phyloP scores from a whole-genome alignment of 2,329 filamentous ascomycete species.

The Fusarium domesticum region DNA sequence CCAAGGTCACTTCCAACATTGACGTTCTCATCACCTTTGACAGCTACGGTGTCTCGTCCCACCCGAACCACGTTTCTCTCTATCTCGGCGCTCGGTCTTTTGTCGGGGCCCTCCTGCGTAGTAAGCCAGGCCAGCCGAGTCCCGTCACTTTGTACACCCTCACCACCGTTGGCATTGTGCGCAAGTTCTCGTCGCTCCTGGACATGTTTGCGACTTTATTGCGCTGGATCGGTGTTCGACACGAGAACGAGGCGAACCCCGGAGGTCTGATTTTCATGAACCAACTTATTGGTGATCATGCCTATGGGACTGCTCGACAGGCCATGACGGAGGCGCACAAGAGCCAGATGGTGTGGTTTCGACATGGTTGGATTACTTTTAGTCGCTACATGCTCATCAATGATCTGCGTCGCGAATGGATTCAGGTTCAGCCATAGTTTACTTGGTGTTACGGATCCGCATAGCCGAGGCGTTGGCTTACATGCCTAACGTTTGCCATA shows the following conservation, averaged over 20 bases:
- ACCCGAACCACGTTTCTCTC: constrained; percentile 91
- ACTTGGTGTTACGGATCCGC: constrained; percentile 6
- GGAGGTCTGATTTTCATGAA: constrained; percentile 68
- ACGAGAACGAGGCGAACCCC: constrained; percentile 42
- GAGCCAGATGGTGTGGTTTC: constrained; percentile 98
- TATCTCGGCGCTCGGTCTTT: constrained; percentile 79
- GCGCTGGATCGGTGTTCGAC: constrained; percentile 34
- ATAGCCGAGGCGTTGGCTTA: constrained; percentile 13
- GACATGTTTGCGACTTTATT: constrained; percentile 72
- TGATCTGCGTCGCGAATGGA: constrained; percentile 63
- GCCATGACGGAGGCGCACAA: constrained; percentile 89
- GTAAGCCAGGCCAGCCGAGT: constrained; percentile 61
- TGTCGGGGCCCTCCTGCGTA: constrained; percentile 61
- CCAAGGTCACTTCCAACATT: constrained; percentile 53
- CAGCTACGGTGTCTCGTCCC: constrained; percentile 72
- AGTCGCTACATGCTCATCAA: constrained; percentile 96
- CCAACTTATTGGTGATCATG: constrained; percentile 57
- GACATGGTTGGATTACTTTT: constrained; percentile 89
- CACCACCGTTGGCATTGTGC: constrained; percentile 63
- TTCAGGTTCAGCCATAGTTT: constrained; percentile 14
- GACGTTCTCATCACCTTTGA: constrained; percentile 92
- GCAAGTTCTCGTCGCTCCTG: constrained; percentile 79
- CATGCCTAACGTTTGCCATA: constrained; percentile 7
- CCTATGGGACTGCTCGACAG: constrained; percentile 60
- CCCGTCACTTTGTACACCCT: constrained; percentile 87